phyloP scores from a whole-genome alignment of 768 basidiomycete species.

The Mycena crocata region DNA sequence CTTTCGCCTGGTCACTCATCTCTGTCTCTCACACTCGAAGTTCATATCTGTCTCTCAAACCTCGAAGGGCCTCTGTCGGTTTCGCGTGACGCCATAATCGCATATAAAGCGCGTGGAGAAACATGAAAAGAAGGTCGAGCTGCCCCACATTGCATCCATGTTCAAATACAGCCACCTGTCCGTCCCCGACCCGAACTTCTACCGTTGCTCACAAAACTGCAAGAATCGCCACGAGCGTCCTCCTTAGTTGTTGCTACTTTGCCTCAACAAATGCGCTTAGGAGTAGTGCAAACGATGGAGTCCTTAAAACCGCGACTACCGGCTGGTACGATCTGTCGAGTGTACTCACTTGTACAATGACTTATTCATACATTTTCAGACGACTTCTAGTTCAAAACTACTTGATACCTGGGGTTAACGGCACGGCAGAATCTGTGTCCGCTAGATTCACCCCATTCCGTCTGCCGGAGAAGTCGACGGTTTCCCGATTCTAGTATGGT shows the following conservation, averaged over 20 bases:
- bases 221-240: not conserved
- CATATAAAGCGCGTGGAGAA: too few relatives aligned
- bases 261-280: too few relatives aligned
- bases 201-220: too few relatives aligned
- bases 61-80: too few relatives aligned
- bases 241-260: conserved; percentile 1
- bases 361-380: not conserved
- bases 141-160: too few relatives aligned
- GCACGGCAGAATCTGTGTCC: conserved; percentile 9
- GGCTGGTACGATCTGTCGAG: not conserved
- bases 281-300: too few relatives aligned
- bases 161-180: not conserved
- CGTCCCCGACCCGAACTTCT: conserved; percentile 1
- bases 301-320: not conserved
- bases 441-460: not conserved
- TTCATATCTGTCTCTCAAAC: too few relatives aligned
- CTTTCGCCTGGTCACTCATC: too few relatives aligned
- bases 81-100: too few relatives aligned
- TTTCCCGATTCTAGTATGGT: conserved; percentile 2
- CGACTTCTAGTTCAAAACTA: conserved; percentile 1
- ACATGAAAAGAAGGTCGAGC: too few relatives aligned
- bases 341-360: not conserved
- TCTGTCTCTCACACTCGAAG: too few relatives aligned
- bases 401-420: not conserved
- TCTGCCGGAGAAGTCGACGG: not conserved